phyloP scores from a whole-genome alignment of 345 rosid species.

The Dipteronia dyeriana region DNA sequence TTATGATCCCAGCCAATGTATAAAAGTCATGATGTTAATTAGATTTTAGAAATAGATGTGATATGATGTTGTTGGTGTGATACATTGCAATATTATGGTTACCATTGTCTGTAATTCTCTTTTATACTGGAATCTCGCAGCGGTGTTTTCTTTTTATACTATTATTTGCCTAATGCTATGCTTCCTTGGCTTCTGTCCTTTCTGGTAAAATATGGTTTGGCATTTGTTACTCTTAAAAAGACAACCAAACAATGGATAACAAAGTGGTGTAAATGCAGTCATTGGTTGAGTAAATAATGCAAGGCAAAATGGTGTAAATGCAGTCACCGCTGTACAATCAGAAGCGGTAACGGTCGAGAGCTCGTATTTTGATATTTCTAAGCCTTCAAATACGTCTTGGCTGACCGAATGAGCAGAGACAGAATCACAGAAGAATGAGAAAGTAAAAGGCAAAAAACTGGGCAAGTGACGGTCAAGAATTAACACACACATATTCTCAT shows the following conservation, averaged over 20 bases:
- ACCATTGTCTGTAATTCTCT: slow-evolving; percentile 2
- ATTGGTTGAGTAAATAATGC: slow-evolving; percentile 10
- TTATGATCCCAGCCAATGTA: slow-evolving; percentile 48
- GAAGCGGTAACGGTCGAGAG: slow-evolving; percentile 43
- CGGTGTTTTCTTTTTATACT: no score
- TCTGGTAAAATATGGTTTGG: not conserved
- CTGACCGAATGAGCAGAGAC: slow-evolving; percentile 59
- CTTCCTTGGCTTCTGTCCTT: not conserved
- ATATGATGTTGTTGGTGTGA: slow-evolving; percentile 2
- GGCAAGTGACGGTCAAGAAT: slow-evolving; percentile 71
- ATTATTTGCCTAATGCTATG: not conserved
- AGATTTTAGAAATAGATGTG: slow-evolving; percentile 3
- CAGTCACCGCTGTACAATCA: slow-evolving; percentile 44
- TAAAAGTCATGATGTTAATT: slow-evolving; percentile 25
- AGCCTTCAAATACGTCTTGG: no score
- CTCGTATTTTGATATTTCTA: slow-evolving; percentile 27
- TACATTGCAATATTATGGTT: slow-evolving; percentile 21
- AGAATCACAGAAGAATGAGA: slow-evolving; percentile 36
- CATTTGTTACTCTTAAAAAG: not conserved
- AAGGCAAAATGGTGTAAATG: slow-evolving; percentile 23
- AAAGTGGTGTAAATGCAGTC: no score
- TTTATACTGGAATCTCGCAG: not conserved
- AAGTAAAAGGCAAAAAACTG: slow-evolving; percentile 48
- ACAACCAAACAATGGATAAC: not conserved
- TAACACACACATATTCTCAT: no score